Base-by-base conservation (phyloP, 768 basidiomycete species). In the Rhodotorula kratochvilovae region DNA sequence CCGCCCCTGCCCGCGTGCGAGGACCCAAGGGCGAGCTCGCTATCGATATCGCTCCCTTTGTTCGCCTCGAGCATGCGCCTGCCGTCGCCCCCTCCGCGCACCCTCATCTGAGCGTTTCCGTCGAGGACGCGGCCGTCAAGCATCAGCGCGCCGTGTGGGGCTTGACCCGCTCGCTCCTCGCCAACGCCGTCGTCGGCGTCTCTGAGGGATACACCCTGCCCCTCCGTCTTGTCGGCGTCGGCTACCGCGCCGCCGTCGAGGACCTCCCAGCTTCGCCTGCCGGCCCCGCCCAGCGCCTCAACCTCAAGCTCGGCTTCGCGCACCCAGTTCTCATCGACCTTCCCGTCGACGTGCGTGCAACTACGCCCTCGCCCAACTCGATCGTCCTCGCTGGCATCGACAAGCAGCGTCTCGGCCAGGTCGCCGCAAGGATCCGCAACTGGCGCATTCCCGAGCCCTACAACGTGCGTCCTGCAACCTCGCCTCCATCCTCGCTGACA, bases 361-460 rank as follows among this genome's bases (percentile, higher is more conserved):
- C 90, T 73, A 89, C 92, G 29, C 89, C 90, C 35, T 82, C 84
- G 31, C 86, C 95, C 13, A 96, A 92, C 3, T 89, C 90, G 82
- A 92, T 97, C 67, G 80, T 88, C 42, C 81, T 98, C 35, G 85
- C 82, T 31, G 92, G 93, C 76, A 90, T 86, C 65, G 89, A 96
- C 82, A 97, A 97, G 80, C 90, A 96, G 77, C 81, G 84, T 59
- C 80, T 99, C 68, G 92, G 92, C 3, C 83, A 91, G 74, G 95
- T 95, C 79, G 90, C 92, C 0, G 92, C 94, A 11, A 86, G 87
- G 74, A 88, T 98, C 35, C 84, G 93, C 72, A 85, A 84, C 69
- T 89, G 88, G 82, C 86, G 95, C 76, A 89, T 88, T 76, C 95
- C 95, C 31, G 95, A 99, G 79, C 94, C 93, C 25, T 99, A 97